Base-by-base conservation (phyloP, 441 rosid genomes). In the Melastoma candidum region DNA sequence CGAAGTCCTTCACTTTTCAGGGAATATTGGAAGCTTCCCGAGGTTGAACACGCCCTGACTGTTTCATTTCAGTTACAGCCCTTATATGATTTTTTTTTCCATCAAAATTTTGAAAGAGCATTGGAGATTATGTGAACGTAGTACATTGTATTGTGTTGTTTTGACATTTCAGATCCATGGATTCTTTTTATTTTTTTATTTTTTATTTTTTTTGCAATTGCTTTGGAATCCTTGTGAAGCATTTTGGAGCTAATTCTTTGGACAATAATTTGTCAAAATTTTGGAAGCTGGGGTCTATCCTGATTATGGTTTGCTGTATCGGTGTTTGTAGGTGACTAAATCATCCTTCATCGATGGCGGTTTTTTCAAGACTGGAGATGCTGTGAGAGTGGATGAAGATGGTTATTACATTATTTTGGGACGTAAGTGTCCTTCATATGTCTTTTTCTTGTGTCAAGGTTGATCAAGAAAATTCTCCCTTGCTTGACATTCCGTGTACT, bases 331-430 rank as follows among this genome's bases (percentile, higher is more conserved):
- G 93, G 86, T 81, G 51, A 89, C 96, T 13, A 81, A 73, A 71
- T 81, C 76, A 58, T 78, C 95, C 9, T 93, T 86, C 66, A 83
- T 93, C 41, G 81, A 68, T 53, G 97, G 84, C 67, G 97, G 97
- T 49, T 93, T 78, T 78, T 93, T 93, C 73, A 89, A 77, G 77
- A 89, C 99, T 10, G 99, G 99, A 51, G 97, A 93, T 78, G 85
- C 95, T 57, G 93, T 85, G 17, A 77, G 76, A 80, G 60, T 83
- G 53, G 85, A 93, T 64, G 88, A 86, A 66, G 95, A 93, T 61
- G 97, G 96, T 56, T 79, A 86, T 65, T 81, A 69, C 67, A 51
- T 93, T 64, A 93, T 93, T 68, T 73, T 93, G 81, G 96, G 97
- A 71, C 93, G 97, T 89, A 76, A 79, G 95, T 17, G 68, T 39